Conservation (phyloP, 169 alveolate genomes). For the Cryptosporidium ryanae region DNA sequence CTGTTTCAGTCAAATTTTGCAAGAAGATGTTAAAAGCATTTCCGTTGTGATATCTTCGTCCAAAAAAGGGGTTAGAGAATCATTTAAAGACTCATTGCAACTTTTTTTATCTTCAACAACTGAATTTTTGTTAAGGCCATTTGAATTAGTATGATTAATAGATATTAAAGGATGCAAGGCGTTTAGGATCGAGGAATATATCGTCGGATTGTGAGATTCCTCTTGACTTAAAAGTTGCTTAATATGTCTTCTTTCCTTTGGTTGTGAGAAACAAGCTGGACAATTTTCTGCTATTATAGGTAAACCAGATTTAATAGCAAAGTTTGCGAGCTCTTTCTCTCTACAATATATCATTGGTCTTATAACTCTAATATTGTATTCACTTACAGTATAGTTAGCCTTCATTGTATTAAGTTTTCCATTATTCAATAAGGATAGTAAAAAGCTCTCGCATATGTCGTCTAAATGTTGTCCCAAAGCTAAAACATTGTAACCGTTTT, state of each 20-base stretch:
- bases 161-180: slow-evolving; percentile 62
- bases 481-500: slow-evolving; percentile 90
- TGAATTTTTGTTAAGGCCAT: too few relatives aligned
- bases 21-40: too few relatives aligned
- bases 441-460: slow-evolving; percentile 92
- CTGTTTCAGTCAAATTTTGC: too few relatives aligned
- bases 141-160: slow-evolving; percentile 26
- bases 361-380: slow-evolving; percentile 90
- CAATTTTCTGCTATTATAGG: slow-evolving; percentile 95
- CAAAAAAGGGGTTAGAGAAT: neutral
- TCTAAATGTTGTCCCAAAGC: slow-evolving; percentile 94
- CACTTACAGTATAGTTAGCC: slow-evolving; percentile 88
- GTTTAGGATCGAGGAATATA: slow-evolving; percentile 44
- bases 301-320: slow-evolving; percentile 84
- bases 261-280: slow-evolving; percentile 95
- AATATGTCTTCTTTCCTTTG: slow-evolving; percentile 86
- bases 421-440: slow-evolving; percentile 91
- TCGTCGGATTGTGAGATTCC: slow-evolving; percentile 40
- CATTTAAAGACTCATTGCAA: neutral
- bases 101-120: neutral
- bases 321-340: slow-evolving; percentile 87
- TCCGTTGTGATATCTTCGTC: too few relatives aligned
- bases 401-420: slow-evolving; percentile 94
- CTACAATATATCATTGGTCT: slow-evolving; percentile 92
- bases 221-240: slow-evolving; percentile 71